These are phyloP conservation scores for Phytophthora citrophthora DNA, from an alignment of 352 stramenopile genomes.

Conservation along the genomic window DNA sequence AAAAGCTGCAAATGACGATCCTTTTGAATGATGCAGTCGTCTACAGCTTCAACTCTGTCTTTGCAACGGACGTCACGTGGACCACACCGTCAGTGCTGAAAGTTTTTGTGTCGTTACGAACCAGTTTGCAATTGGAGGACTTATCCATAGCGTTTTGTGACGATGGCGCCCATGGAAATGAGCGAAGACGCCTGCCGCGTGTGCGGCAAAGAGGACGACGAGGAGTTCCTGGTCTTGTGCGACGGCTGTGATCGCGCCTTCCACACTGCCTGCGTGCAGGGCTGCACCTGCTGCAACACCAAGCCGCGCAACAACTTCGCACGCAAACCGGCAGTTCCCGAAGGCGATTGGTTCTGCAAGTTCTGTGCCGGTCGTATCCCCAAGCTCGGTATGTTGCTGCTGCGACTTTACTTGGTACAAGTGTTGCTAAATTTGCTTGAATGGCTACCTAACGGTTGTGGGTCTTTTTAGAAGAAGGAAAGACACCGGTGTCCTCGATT, in stretches of 20 bases:
- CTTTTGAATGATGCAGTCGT: too few relatives aligned
- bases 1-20: too few relatives aligned
- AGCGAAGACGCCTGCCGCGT: constrained; percentile 83
- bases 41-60: constrained; percentile 18
- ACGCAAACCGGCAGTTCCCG: constrained; percentile 73
- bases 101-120: constrained; percentile 18
- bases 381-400: constrained; percentile 41
- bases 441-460: constrained; percentile 17
- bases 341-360: constrained; percentile 90
- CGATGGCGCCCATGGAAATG: constrained; percentile 43
- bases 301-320: constrained; percentile 84
- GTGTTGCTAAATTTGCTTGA: background rate
- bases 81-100: constrained; percentile 20
- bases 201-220: constrained; percentile 76
- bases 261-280: constrained; percentile 75
- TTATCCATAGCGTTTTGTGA: background rate
- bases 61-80: constrained; percentile 17
- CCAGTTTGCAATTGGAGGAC: constrained; percentile 14
- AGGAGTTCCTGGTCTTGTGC: constrained; percentile 82
- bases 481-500: constrained; percentile 56
- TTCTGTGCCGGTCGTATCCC: constrained; percentile 75
- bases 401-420: background rate
- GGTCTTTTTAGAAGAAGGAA: constrained; percentile 39
- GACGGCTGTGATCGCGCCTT: constrained; percentile 81
- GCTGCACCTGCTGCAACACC: constrained; percentile 78